Percentiles rank a stretch among this genome's conserved stretches.
Conservation (phyloP, 768 basidiomycete species). For the Amanita jacksonii region DNA sequence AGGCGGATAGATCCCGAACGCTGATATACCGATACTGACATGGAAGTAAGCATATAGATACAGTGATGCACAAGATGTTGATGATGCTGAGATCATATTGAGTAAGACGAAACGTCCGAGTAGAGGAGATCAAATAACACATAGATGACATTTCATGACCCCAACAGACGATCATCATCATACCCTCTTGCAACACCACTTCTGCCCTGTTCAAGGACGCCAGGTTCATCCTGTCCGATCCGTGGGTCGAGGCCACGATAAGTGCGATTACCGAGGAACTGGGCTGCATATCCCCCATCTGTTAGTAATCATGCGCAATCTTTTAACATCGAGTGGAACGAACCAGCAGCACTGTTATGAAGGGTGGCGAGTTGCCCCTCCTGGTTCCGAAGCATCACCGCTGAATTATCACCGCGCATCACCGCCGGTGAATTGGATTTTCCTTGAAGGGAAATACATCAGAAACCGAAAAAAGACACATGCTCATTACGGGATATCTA, state of each 20-base stretch:
- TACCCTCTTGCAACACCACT: conserved; percentile 89
- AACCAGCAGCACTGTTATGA: conserved; percentile 65
- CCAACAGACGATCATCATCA: conserved; percentile 47
- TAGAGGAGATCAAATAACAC: no score
- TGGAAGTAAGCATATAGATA: no score
- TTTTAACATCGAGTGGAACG: conserved; percentile 10
- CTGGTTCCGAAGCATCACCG: conserved; percentile 52
- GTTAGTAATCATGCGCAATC: background rate
- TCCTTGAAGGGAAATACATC: no score
- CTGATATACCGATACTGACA: no score
- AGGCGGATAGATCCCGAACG: no score
- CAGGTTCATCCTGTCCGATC: conserved; percentile 69
- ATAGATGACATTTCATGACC: no score
- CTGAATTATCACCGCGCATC: conserved; percentile 12
- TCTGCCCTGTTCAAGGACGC: conserved; percentile 79
- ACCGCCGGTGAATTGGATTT: background rate
- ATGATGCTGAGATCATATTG: no score
- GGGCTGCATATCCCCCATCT: conserved; percentile 29
- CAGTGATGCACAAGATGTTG: no score
- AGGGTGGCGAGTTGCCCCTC: conserved; percentile 47
- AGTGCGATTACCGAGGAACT: conserved; percentile 63
- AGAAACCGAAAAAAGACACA: no score
- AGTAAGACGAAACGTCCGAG: no score
- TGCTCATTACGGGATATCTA: conserved; percentile 8
- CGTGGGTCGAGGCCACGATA: conserved; percentile 79